These are phyloP conservation scores for Kentomonas sorsogonicus DNA, from an alignment of 208 protist species.

Conservation along the genomic window DNA sequence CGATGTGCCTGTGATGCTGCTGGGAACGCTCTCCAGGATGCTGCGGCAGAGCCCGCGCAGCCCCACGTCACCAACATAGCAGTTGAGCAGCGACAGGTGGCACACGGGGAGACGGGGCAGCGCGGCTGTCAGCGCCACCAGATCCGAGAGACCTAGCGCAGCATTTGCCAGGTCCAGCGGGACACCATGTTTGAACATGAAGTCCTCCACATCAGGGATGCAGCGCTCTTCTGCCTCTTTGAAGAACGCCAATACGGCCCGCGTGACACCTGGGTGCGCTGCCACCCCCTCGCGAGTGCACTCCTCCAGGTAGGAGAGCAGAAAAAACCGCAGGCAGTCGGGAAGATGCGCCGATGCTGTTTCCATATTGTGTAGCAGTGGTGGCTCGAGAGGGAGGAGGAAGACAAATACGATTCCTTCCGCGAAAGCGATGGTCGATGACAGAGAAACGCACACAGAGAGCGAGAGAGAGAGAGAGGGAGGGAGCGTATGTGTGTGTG, in stretches of 20 bases:
- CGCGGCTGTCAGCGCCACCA: conserved; percentile 14
- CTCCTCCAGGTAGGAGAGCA: too few relatives aligned
- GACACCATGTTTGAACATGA: not conserved
- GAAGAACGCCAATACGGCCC: not conserved
- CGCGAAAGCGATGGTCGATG: not conserved
- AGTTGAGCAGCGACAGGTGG: too few relatives aligned
- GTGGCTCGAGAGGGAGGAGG: not conserved
- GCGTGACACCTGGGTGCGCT: not conserved
- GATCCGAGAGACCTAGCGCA: not conserved
- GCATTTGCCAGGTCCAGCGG: not conserved
- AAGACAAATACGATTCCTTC: not conserved
- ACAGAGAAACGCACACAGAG: conserved; percentile 3
- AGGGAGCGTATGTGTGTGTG: too few relatives aligned
- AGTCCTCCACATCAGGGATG: conserved; percentile 3
- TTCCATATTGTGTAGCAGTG: not conserved
- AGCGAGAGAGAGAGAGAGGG: conserved; percentile 6
- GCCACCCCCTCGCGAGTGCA: too few relatives aligned
- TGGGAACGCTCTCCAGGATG: conserved; percentile 13
- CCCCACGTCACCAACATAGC: too few relatives aligned
- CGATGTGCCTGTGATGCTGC: too few relatives aligned
- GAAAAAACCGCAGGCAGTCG: not conserved
- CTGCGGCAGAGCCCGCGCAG: conserved; percentile 23
- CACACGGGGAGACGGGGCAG: too few relatives aligned
- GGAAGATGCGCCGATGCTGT: too few relatives aligned
- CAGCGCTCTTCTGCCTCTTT: not conserved